Evolutionary conservation across 1,139 yeast species (phyloP), one percentile per base, ranked within the genome.

Genomic region (Candida mesenterica): DNA sequence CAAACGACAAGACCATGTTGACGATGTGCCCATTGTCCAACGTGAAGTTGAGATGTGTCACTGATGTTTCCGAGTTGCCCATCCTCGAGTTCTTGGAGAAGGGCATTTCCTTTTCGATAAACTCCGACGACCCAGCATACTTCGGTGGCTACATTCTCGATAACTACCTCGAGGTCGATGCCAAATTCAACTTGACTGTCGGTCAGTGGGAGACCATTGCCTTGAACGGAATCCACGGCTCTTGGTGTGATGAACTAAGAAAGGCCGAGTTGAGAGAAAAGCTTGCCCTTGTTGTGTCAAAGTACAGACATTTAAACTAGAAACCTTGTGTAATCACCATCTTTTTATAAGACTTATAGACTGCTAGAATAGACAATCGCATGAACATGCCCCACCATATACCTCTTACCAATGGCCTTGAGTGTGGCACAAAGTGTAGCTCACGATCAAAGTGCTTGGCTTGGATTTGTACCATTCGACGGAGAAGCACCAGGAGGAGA

Each of bases 81-180:
- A 68, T 85, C 42, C 65, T 66, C 28, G 59, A 64, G 45, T 77
- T 82, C 45, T 58, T 85, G 33, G 82, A 81, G 5, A 65, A 66
- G 27, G 69, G 74, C 40, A 82, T 84, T n/a, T 81, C 84, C 22
- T 82, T 85, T 55, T 79, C 88, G 29, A 68, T 85, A 52, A 85
- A 85, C 56, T 81, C 89, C 1, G 94, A 85, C 55, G 95, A 85
- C 56, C 95, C 95, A 23, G 92, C 94, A 3, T 85, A 85, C 57
- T 85, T 85, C 52, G 94, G 92, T 33, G 92, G 89, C 8, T 84
- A 84, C 59, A 79, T 84, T 41, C 62, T 85, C 45, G 92, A 85
- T 50, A 85, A 85, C 56, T 85, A 83, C 58, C 52, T 72, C 20
- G 75, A 72, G 26, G 85, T 84, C 18, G 85, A 83, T 45, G 65